These are phyloP conservation scores for Hericium erinaceus DNA, from an alignment of 768 basidiomycete species.

Conservation along the genomic window DNA sequence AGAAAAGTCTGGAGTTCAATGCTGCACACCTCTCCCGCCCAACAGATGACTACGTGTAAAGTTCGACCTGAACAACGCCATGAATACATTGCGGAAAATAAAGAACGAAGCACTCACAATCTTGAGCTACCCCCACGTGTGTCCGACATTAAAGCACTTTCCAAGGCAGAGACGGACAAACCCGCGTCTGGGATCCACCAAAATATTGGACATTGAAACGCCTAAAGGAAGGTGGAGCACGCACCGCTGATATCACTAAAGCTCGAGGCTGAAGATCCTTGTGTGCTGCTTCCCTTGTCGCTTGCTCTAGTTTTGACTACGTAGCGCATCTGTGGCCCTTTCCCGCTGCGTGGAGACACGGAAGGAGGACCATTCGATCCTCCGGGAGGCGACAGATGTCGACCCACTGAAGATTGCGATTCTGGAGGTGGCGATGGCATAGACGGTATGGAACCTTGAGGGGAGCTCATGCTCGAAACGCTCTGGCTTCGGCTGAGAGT, in stretches of 20 bases:
- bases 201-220: not conserved
- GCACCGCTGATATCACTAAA: slow-evolving; percentile 83
- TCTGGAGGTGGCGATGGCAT: slow-evolving; percentile 66
- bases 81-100: not conserved
- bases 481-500: slow-evolving; percentile 44
- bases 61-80: slow-evolving; percentile 11
- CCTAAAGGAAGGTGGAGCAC: slow-evolving; percentile 13
- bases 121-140: slow-evolving; percentile 57
- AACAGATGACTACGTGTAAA: slow-evolving; percentile 15
- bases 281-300: slow-evolving; percentile 54
- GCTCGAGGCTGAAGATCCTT: slow-evolving; percentile 69
- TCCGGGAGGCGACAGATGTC: slow-evolving; percentile 6
- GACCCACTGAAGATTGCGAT: slow-evolving; percentile 31
- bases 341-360: slow-evolving; percentile 2
- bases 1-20: not conserved
- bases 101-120: slow-evolving; percentile 40
- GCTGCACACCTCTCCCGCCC: slow-evolving; percentile 1
- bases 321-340: slow-evolving; percentile 25
- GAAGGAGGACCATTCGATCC: slow-evolving; percentile 1
- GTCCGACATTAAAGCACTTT: slow-evolving; percentile 74
- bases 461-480: slow-evolving; percentile 64
- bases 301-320: slow-evolving; percentile 32
- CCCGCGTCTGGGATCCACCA: slow-evolving; percentile 44
- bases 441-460: slow-evolving; percentile 71
- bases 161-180: slow-evolving; percentile 69